Evolutionary conservation across 352 stramenopile species (phyloP).

Genomic region (Pythium aquatile): DNA sequence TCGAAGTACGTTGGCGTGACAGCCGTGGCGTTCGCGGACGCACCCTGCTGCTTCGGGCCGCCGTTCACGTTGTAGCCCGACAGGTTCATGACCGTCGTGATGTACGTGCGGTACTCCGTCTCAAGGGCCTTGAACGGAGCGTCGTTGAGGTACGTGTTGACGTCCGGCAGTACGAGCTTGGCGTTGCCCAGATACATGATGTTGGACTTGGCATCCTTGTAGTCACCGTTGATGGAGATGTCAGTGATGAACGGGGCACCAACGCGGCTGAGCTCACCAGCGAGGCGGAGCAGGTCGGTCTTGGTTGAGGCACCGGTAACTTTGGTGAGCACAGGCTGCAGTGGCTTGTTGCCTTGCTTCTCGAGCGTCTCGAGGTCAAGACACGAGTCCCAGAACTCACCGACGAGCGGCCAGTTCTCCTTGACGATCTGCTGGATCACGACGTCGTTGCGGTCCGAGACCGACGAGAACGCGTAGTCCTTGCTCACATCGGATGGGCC

Average conservation of each 20-base stretch:
- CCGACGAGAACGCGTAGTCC: constrained; percentile 48
- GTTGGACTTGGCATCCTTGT: constrained; percentile 73
- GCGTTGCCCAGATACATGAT: constrained; percentile 72
- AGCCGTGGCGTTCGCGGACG: background rate
- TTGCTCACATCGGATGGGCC: constrained; percentile 21
- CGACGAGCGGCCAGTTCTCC: constrained; percentile 60
- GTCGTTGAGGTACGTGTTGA: constrained; percentile 88
- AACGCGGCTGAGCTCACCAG: constrained; percentile 41
- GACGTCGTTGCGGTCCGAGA: constrained; percentile 51
- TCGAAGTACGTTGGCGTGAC: constrained; percentile 19
- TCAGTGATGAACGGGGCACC: constrained; percentile 61
- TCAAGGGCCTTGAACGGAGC: constrained; percentile 35
- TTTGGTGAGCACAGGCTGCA: constrained; percentile 39
- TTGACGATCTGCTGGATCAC: constrained; percentile 56
- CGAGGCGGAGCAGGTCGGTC: constrained; percentile 40
- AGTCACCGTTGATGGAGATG: constrained; percentile 54
- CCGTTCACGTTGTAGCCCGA: constrained; percentile 28
- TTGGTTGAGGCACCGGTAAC: constrained; percentile 33
- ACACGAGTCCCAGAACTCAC: constrained; percentile 66
- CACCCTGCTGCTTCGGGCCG: constrained; percentile 1
- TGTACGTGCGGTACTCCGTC: constrained; percentile 38
- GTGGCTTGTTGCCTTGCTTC: constrained; percentile 36
- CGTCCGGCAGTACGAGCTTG: constrained; percentile 78
- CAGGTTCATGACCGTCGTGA: constrained; percentile 44
- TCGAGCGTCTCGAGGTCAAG: constrained; percentile 52